Percentiles rank a stretch among this genome's conserved stretches.
Evolutionary conservation across 495 filamentous ascomycete genomes (phyloP).

Genomic region (Penicillium arizonense): DNA sequence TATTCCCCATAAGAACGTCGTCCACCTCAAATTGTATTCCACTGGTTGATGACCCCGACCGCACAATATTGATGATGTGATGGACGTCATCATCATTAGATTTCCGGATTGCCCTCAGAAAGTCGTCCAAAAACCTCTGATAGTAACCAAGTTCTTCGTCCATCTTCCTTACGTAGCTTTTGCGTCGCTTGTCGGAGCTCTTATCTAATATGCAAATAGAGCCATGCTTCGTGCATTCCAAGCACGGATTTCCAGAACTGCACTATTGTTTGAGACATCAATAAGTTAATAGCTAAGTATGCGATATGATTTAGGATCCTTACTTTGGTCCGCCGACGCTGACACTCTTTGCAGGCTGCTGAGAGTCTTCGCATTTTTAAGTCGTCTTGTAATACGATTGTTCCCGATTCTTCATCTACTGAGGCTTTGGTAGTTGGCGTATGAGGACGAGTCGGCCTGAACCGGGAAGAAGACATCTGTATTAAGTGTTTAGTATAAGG

Average conservation of each 20-base stretch:
- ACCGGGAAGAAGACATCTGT: too few species aligned
- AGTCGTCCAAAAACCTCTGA: not conserved
- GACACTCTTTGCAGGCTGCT: not conserved
- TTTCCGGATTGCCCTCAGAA: not conserved
- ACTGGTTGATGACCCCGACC: not conserved
- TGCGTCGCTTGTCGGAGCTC: not conserved
- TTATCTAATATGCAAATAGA: not conserved
- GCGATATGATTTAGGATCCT: not conserved
- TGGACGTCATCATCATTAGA: not conserved
- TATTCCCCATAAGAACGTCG: not conserved
- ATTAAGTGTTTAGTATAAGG: too few species aligned
- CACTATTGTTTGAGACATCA: not conserved
- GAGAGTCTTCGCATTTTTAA: not conserved
- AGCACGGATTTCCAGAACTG: not conserved
- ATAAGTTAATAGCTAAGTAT: not conserved
- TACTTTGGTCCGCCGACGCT: not conserved
- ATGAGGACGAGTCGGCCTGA: too few species aligned
- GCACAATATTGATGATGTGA: slow-evolving; percentile 1
- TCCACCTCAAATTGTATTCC: not conserved
- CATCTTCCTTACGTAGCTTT: not conserved
- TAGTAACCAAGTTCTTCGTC: not conserved
- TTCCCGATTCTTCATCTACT: not conserved
- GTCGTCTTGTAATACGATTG: not conserved
- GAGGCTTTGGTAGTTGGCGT: too few species aligned
- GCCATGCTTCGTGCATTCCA: not conserved